These are phyloP conservation scores for Lactarius tabidus DNA, from an alignment of 768 basidiomycete genomes.

Conservation along the genomic window DNA sequence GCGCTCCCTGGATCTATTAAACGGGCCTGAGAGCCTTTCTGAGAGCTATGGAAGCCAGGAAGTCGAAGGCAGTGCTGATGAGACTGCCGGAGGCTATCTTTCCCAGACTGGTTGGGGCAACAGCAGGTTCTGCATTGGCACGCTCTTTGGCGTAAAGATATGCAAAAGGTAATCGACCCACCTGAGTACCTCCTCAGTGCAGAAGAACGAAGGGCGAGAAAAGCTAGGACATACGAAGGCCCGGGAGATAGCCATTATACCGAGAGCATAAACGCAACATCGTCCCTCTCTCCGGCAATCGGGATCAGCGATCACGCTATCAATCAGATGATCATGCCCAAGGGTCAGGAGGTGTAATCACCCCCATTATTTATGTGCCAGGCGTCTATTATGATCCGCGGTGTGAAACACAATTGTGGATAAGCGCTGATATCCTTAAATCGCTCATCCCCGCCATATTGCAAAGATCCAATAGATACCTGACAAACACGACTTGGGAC, in stretches of 20 bases:
- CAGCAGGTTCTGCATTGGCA: background rate
- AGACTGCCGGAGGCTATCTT: background rate
- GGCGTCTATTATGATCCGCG: background rate
- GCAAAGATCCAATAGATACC: too few species aligned
- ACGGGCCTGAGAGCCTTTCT: background rate
- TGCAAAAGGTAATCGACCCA: too few species aligned
- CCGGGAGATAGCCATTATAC: background rate
- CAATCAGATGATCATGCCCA: background rate
- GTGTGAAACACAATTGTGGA: background rate
- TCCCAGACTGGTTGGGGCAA: background rate
- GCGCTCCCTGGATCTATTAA: background rate
- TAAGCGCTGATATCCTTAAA: background rate
- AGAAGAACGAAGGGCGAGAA: constrained; percentile 1
- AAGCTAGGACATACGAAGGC: background rate
- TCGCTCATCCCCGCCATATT: too few species aligned
- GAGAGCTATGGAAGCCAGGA: background rate
- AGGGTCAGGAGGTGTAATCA: background rate
- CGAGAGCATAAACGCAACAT: background rate
- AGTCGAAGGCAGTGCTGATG: background rate
- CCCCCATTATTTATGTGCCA: background rate
- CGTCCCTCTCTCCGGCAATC: background rate
- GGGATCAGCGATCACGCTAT: background rate
- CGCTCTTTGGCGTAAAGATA: too few species aligned
- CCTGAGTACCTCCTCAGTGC: background rate
- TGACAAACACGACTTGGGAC: too few species aligned